These are phyloP conservation scores for Vigna unguiculata DNA, from an alignment of 306 rosid species.

Conservation along the genomic window DNA sequence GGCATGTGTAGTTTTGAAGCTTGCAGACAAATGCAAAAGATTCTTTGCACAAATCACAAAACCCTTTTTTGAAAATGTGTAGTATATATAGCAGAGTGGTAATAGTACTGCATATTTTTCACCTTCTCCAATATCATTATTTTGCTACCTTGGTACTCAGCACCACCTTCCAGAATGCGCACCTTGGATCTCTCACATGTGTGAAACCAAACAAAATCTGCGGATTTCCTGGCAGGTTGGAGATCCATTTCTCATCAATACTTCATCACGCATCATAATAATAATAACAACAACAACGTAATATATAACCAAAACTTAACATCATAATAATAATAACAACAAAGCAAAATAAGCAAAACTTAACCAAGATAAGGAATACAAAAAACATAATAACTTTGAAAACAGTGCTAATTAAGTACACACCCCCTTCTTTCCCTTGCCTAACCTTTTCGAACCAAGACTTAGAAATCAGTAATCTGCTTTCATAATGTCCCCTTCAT, in stretches of 20 bases:
- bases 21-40: conserved; percentile 41
- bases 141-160: conserved; percentile 43
- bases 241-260: neutral
- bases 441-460: conserved; percentile 23
- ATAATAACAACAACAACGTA: neutral
- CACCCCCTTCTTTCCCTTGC: conserved; percentile 19
- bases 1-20: conserved; percentile 35
- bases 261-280: neutral
- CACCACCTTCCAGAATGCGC: conserved; percentile 49
- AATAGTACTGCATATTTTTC: conserved; percentile 16
- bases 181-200: conserved; percentile 50
- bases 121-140: conserved; percentile 37
- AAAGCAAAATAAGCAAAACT: neutral
- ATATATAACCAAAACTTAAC: too few relatives aligned
- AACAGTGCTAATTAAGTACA: conserved; percentile 11
- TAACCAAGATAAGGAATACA: neutral
- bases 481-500: conserved; percentile 8
- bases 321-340: neutral
- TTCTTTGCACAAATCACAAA: conserved; percentile 44
- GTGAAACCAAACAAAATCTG: conserved; percentile 24
- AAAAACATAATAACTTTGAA: conserved; percentile 27
- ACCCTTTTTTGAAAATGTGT: conserved; percentile 15
- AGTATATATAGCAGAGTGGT: neutral
- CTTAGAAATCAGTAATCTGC: neutral
- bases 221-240: conserved; percentile 38